Conservation (phyloP, 2,329 filamentous ascomycete species). For the Talaromyces sp. region DNA sequence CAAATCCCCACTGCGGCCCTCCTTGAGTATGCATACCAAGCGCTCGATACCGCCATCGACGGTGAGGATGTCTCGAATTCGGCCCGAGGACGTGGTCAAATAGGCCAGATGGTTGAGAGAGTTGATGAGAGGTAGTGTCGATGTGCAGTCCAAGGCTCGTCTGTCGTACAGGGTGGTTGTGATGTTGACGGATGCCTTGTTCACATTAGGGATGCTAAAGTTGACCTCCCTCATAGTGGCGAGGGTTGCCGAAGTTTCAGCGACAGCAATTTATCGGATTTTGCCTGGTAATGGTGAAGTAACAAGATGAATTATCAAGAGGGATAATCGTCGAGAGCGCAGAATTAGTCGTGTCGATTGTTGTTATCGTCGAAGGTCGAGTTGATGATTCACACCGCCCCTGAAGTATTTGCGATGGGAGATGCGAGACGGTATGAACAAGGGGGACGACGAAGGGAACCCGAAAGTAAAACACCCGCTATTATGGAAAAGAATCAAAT, state of each 20-base stretch:
- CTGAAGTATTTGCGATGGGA: constrained; percentile 10
- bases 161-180: constrained; percentile 98
- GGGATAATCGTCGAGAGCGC: neutral
- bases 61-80: constrained; percentile 95
- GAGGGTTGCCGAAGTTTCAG: constrained; percentile 10
- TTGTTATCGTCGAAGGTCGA: neutral
- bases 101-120: constrained; percentile 98
- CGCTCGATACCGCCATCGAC: constrained; percentile 98
- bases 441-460: neutral
- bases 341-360: neutral
- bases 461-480: constrained; percentile 11
- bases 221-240: constrained; percentile 97
- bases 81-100: constrained; percentile 93
- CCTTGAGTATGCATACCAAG: constrained; percentile 95
- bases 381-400: constrained; percentile 13
- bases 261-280: neutral
- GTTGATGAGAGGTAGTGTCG: constrained; percentile 95
- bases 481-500: constrained; percentile 2
- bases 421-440: constrained; percentile 11
- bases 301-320: neutral
- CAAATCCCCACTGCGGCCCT: constrained; percentile 93
- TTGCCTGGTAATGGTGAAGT: neutral
- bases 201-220: constrained; percentile 98
- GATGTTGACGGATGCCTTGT: constrained; percentile 98
- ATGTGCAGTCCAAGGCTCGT: constrained; percentile 95